Conservation (phyloP, 495 filamentous ascomycete species). For the Podospora australis region DNA sequence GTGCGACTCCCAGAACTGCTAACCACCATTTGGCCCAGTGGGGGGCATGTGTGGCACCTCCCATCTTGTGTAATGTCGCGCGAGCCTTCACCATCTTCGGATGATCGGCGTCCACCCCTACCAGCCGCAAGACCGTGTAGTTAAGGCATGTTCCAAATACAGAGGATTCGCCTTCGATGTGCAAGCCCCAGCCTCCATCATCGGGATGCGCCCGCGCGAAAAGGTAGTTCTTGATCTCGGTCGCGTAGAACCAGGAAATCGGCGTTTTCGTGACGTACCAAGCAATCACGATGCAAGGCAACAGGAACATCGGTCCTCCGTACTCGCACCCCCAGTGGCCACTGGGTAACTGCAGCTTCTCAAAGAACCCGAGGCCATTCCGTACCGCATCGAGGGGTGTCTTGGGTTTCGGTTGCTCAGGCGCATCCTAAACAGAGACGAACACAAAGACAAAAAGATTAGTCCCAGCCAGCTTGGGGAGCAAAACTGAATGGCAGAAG, state of each 20-base stretch:
- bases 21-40: constrained; percentile 98
- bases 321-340: constrained; percentile 98
- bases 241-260: constrained; percentile 72
- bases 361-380: constrained; percentile 87
- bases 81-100: constrained; percentile 82
- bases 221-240: constrained; percentile 90
- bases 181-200: constrained; percentile 94
- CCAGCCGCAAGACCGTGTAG: constrained; percentile 73
- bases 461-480: too few species aligned
- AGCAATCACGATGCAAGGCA: constrained; percentile 78
- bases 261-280: constrained; percentile 88
- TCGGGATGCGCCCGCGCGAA: constrained; percentile 78
- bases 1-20: constrained; percentile 69
- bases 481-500: constrained; percentile 7
- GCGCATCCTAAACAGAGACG: constrained; percentile 51
- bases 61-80: constrained; percentile 72
- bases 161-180: constrained; percentile 90
- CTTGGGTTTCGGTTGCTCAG: constrained; percentile 60
- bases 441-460: not conserved
- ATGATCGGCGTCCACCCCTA: constrained; percentile 87
- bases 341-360: constrained; percentile 75
- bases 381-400: constrained; percentile 68
- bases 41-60: constrained; percentile 75
- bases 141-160: constrained; percentile 89
- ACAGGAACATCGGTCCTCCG: constrained; percentile 80